A percentile compares a stretch with the other conserved stretches of the same genome.
These are phyloP conservation scores for Zea luxurians DNA, from an alignment of 176 grass and related monocot genomes.

Conservation along the genomic window DNA sequence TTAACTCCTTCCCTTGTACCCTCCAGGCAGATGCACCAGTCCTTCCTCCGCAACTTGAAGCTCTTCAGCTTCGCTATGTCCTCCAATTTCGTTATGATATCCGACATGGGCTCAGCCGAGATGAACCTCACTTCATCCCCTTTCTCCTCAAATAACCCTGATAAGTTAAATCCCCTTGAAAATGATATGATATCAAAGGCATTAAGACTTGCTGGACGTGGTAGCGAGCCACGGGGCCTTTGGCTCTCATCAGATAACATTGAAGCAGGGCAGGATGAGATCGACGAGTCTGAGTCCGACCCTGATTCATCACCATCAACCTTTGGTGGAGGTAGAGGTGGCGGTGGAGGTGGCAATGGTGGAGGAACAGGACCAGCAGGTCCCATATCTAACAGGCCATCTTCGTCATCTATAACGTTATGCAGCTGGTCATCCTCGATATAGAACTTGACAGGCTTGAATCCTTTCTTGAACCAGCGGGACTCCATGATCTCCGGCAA, in stretches of 20 bases:
- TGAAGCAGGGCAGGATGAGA: slow-evolving; percentile 73
- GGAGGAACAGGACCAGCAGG: slow-evolving; percentile 28
- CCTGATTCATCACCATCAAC: slow-evolving; percentile 65
- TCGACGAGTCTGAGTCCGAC: slow-evolving; percentile 79
- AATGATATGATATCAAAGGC: slow-evolving; percentile 99
- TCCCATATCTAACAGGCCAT: slow-evolving; percentile 9
- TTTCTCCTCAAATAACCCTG: slow-evolving; percentile 84
- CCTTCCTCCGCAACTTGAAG: slow-evolving; percentile 77
- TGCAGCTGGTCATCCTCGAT: slow-evolving; percentile 80
- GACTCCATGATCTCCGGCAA: slow-evolving; percentile 83
- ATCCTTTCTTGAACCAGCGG: slow-evolving; percentile 93
- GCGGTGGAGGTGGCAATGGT: slow-evolving; percentile 24
- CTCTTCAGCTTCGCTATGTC: slow-evolving; percentile 88
- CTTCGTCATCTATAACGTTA: slow-evolving; percentile 52
- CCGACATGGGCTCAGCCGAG: slow-evolving; percentile 55
- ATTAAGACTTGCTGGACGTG: slow-evolving; percentile 86
- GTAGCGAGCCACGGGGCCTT: slow-evolving; percentile 36
- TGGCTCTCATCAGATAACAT: slow-evolving; percentile 55
- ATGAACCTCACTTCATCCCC: slow-evolving; percentile 81
- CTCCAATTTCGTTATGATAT: slow-evolving; percentile 75
- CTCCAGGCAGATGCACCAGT: slow-evolving; percentile 84
- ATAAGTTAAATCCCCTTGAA: slow-evolving; percentile 84
- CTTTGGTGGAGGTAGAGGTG: slow-evolving; percentile 24
- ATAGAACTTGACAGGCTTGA: slow-evolving; percentile 79
- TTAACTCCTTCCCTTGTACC: slow-evolving; percentile 90